Evolutionary conservation across 768 basidiomycete species (phyloP).

Genomic region (Pluteus cervinus): DNA sequence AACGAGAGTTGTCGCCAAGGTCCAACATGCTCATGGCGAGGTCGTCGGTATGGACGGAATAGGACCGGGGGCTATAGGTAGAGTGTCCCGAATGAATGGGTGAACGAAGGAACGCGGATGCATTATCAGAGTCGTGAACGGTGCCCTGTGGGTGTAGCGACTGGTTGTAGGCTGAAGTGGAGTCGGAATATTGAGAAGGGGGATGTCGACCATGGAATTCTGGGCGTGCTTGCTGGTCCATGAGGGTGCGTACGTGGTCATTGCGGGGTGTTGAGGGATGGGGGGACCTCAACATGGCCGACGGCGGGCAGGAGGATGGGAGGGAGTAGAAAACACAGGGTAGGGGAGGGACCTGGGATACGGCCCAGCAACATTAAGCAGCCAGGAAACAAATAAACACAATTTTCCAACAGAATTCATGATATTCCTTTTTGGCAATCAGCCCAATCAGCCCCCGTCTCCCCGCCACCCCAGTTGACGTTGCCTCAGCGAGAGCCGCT

Average conservation of each 20-base stretch:
- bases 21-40: constrained; percentile 49
- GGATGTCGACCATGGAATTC: constrained; percentile 44
- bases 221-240: constrained; percentile 51
- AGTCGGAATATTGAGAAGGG: constrained; percentile 54
- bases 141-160: constrained; percentile 50
- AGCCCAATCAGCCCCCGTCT: too few species aligned
- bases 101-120: too few species aligned
- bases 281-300: constrained; percentile 35
- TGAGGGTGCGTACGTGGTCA: constrained; percentile 41
- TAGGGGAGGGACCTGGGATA: too few species aligned
- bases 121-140: too few species aligned
- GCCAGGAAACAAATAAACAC: too few species aligned
- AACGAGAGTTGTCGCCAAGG: constrained; percentile 46
- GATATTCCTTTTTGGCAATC: too few species aligned
- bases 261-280: constrained; percentile 34
- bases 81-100: constrained; percentile 22
- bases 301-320: constrained; percentile 10
- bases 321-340: constrained; percentile 5
- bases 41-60: constrained; percentile 37
- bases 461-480: too few species aligned
- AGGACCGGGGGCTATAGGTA: constrained; percentile 16
- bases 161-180: constrained; percentile 65
- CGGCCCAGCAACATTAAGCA: too few species aligned
- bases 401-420: too few species aligned
- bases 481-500: too few species aligned